A percentile compares a stretch with the other conserved stretches of the same genome.
Conservation (phyloP, 2,329 filamentous ascomycete genomes). For the Cladosporium sp. region DNA sequence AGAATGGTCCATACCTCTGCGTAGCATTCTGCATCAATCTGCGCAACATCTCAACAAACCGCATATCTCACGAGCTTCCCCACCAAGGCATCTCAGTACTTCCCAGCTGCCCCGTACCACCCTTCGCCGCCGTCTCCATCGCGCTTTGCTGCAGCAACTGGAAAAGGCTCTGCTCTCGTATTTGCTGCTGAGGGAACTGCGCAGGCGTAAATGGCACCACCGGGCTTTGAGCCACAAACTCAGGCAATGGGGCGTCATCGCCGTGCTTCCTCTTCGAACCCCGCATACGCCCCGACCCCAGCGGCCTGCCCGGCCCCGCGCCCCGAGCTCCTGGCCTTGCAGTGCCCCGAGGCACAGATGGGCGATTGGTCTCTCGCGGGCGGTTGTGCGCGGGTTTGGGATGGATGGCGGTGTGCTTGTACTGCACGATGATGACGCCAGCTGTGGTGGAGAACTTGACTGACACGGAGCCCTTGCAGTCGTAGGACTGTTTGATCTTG, state of each 20-base stretch:
- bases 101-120: neutral
- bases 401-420: conserved; percentile 42
- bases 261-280: neutral
- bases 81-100: conserved; percentile 2
- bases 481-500: conserved; percentile 33
- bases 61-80: neutral
- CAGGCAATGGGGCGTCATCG: neutral
- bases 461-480: conserved; percentile 42
- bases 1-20: too few relatives aligned
- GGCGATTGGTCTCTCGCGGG: conserved; percentile 16
- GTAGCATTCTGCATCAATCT: too few relatives aligned
- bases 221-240: neutral
- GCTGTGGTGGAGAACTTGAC: conserved; percentile 43
- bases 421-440: conserved; percentile 39
- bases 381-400: conserved; percentile 41
- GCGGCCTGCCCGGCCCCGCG: neutral
- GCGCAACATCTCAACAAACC: neutral
- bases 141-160: conserved; percentile 9
- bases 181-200: neutral
- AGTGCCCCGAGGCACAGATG: neutral
- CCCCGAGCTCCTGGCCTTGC: neutral
- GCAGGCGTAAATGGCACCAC: neutral
- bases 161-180: conserved; percentile 5
- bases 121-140: conserved; percentile 1
- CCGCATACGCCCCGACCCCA: neutral